Percentiles rank a stretch among this genome's conserved stretches.
Conservation (phyloP, 495 filamentous ascomycete species). For the Lasiosphaeris hirsuta region DNA sequence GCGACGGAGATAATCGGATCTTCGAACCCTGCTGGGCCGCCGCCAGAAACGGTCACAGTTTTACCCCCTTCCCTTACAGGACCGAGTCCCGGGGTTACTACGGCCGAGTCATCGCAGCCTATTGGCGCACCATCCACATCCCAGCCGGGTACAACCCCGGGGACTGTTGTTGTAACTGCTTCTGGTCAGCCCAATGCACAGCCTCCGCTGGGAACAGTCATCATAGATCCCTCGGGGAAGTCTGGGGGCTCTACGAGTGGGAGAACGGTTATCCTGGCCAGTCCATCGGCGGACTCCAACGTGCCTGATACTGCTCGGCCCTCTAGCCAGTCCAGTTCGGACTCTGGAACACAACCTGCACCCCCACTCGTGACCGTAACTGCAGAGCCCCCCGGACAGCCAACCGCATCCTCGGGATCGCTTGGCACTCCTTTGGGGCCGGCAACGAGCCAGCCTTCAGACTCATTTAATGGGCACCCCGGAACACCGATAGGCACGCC, state of each 20-base stretch:
- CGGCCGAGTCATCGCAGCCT: neutral
- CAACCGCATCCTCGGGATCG: neutral
- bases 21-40: neutral
- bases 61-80: neutral
- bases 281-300: neutral
- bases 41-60: neutral
- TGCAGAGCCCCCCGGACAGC: neutral
- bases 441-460: neutral
- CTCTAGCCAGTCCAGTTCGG: neutral
- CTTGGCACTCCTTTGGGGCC: neutral
- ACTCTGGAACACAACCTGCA: neutral
- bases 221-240: neutral
- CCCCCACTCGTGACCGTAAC: neutral
- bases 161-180: slow-evolving; percentile 7
- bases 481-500: neutral
- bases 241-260: no score
- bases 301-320: slow-evolving; percentile 9
- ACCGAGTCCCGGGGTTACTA: neutral
- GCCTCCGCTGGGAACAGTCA: neutral
- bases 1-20: neutral
- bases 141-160: neutral
- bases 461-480: neutral
- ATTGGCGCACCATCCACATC: neutral
- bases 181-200: neutral
- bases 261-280: neutral